Evolutionary conservation across 1,284 basidiomycete genomes (phyloP), one percentile per base, ranked within the genome.

Genomic region (Lignosus rhinocerotis): DNA sequence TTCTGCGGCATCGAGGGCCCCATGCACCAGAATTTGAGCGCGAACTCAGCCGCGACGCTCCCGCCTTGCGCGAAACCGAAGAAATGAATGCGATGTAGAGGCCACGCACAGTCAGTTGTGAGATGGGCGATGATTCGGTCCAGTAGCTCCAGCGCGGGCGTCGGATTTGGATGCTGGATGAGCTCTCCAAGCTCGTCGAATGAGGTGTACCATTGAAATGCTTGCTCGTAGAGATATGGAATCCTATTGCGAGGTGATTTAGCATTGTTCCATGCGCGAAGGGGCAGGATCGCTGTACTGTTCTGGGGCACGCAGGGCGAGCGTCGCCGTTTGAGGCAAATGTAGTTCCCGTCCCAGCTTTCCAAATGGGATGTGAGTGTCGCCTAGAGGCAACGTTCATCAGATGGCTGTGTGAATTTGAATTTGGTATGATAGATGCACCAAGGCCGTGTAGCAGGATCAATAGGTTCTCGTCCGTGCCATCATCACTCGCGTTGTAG

Each of bases 21-120:
- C 25, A 69, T 51, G 53, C 76, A 78, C 80, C 81, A 83, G 72
- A 76, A 79, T 30, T 73, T 66, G 49, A 90, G 65, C 14, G 78
- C 81, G 33, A 87, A 77, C 71, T 97, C 93, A 1, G 83, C 81
- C 2, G 85, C 91, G 36, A 93, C 83, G 31, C 81, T 92, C 0
- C 93, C 94, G 0, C 94, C 94, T 72, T 97, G 94, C 0, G 84
- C 93, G 67, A 94, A 97, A 5, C 94, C 94, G 65, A 96, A 93
- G 12, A 96, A 68, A 70, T 97, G 94, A 19, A 97, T 88, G 17
- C 82, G 77, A 6, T 81, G 64, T 0, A 80, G 66, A 0, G 82
- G 75, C 94, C 94, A 96, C 0, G 75, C 68, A 63, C 88, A 90
- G 38, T 80, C 78, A 2, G 72, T 63, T 6, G 76, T 77, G 49